Base-by-base conservation (phyloP, 176 grass and related monocot genomes). In the Oryza australiensis region DNA sequence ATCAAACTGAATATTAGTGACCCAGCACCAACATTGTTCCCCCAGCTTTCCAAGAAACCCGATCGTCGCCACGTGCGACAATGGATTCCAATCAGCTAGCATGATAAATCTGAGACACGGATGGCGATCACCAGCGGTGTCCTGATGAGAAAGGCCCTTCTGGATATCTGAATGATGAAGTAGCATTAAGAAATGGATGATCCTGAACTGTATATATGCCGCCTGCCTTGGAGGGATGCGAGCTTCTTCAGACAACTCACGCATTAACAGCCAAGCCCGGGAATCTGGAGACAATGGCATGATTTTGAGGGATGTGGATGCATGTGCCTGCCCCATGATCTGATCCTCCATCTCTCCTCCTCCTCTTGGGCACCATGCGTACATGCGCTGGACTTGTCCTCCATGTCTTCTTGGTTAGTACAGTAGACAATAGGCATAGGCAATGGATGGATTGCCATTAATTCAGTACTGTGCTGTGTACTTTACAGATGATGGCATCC, bases 271-370 rank as follows among this genome's bases (percentile, higher is more conserved):
- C 42, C 74, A 83, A 88, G 74, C 80, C 74, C 43, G 86, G 80
- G 86, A 88, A 83, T 88, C 86, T 88, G 80, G 74, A 88, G 86
- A 88, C 80, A 83, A 83, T 9, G 86, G 32, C 80, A 79, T 88
- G 86, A 83, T 88, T 88, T 83, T 4, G 45, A 74, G 32, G 48
- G 71, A 66, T 66, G 86, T 83, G 86, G 68, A 3, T 5, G 68
- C 80, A 88, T 83, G 86, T 79, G 86, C 86, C 74, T 35, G 5
- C 34, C 33, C 74, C 80, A 68, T 79, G 45, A 83, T 73, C 74
- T 88, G 68, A 83, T 88, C 83, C 74, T 88, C 86, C 57, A 26
- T 46, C 7, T 24, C 29, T 53, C 15, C 48, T 53, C 15, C 48
- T 60, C 79, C 53, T 59, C 53, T 55, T 55, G 51, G 51, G 18